Evolutionary conservation across 306 rosid genomes (phyloP).

Genomic region (Vachellia pachyceras): DNA sequence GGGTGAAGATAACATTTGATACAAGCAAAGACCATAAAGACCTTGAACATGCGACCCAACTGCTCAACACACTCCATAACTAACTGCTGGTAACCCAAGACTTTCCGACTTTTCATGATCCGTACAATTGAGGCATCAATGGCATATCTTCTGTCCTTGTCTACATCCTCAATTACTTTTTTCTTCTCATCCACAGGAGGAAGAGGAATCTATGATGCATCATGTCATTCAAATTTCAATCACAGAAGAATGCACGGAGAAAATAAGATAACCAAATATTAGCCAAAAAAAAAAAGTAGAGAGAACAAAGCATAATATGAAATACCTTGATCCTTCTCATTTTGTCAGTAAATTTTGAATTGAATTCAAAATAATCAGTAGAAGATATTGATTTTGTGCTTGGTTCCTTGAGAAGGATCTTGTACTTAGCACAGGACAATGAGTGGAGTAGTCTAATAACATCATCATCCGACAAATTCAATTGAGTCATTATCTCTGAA

Average conservation of each 20-base stretch:
- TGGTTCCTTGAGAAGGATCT: slow-evolving; percentile 86
- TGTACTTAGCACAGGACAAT: slow-evolving; percentile 93
- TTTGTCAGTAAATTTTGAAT: slow-evolving; percentile 84
- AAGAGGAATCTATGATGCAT: slow-evolving; percentile 72
- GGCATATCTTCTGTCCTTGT: slow-evolving; percentile 94
- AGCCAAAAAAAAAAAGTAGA: not conserved
- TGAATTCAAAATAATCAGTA: slow-evolving; percentile 80
- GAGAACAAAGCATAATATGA: not conserved
- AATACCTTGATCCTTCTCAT: slow-evolving; percentile 93
- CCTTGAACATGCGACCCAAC: slow-evolving; percentile 95
- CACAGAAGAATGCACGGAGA: slow-evolving; percentile 2
- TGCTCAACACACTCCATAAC: slow-evolving; percentile 96
- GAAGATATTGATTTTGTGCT: slow-evolving; percentile 67
- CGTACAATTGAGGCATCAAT: slow-evolving; percentile 95
- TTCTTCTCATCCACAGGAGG: slow-evolving; percentile 97
- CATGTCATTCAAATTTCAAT: slow-evolving; percentile 18
- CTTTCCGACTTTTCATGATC: slow-evolving; percentile 89
- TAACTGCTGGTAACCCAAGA: slow-evolving; percentile 77
- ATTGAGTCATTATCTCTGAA: slow-evolving; percentile 83
- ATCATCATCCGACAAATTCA: slow-evolving; percentile 83
- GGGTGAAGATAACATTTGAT: not conserved
- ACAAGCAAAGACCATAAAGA: slow-evolving; percentile 29
- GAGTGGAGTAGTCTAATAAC: slow-evolving; percentile 89
- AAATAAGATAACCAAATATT: slow-evolving; percentile 1
- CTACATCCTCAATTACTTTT: slow-evolving; percentile 92